A percentile compares a stretch with the other conserved stretches of the same genome.
Conservation (phyloP, 202 grass and related monocot species). For the Setaria viridis region DNA sequence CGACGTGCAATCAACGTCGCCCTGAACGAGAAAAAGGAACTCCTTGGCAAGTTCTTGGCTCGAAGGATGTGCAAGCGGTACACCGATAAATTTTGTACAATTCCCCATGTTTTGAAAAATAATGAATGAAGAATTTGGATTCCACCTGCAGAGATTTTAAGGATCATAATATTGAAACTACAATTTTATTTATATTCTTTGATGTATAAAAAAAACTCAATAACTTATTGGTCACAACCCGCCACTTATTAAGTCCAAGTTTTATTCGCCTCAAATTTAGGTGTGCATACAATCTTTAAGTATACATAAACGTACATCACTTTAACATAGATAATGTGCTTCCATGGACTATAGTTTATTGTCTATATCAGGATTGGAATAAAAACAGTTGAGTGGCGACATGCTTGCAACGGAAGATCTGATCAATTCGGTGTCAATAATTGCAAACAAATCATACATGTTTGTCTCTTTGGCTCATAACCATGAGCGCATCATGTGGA, state of each 20-base stretch:
- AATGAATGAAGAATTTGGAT: background rate
- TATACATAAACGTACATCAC: background rate
- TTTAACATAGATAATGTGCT: background rate
- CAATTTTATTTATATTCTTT: background rate
- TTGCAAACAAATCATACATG: constrained; percentile 31
- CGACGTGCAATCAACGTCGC: background rate
- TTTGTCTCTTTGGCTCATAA: constrained; percentile 32
- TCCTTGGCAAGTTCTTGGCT: background rate
- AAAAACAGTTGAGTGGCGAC: constrained; percentile 13
- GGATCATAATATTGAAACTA: background rate
- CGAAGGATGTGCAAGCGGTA: background rate
- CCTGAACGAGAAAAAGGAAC: background rate
- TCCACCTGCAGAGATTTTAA: background rate
- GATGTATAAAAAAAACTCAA: background rate
- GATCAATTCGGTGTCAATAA: constrained; percentile 32
- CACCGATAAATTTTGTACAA: too few species aligned
- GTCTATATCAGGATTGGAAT: constrained; percentile 39
- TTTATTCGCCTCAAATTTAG: background rate
- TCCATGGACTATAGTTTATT: background rate
- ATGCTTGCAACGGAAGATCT: constrained; percentile 52
- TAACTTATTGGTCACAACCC: background rate
- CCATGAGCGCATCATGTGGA: constrained; percentile 22
- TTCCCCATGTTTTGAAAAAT: too few species aligned
- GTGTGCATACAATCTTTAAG: background rate
- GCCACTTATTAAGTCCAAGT: too few species aligned